A percentile compares a stretch with the other conserved stretches of the same genome.
These are phyloP conservation scores for Thelonectria blattea DNA, from an alignment of 2,329 filamentous ascomycete genomes.

Conservation along the genomic window DNA sequence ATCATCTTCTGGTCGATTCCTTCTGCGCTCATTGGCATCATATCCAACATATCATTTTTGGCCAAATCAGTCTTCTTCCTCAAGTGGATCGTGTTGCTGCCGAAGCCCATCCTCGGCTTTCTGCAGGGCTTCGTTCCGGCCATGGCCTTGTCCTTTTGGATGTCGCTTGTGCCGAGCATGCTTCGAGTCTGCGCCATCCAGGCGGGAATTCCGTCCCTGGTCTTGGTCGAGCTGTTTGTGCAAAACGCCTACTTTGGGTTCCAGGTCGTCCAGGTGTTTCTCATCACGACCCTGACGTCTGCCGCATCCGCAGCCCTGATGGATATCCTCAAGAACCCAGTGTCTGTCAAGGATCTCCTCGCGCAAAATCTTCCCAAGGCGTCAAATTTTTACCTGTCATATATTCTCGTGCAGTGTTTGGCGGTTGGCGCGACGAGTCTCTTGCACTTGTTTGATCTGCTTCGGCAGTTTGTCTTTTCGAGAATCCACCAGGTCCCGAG, in stretches of 20 bases:
- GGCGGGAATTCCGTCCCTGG: slow-evolving; percentile 79
- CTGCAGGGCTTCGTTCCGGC: slow-evolving; percentile 85
- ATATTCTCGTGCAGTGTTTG: slow-evolving; percentile 91
- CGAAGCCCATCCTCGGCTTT: slow-evolving; percentile 75
- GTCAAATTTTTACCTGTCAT: slow-evolving; percentile 92
- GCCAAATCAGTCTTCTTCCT: slow-evolving; percentile 69
- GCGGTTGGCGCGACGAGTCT: slow-evolving; percentile 77
- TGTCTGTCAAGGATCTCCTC: slow-evolving; percentile 66
- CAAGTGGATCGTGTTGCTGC: slow-evolving; percentile 74
- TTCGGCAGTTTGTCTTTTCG: slow-evolving; percentile 64
- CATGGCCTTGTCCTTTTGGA: slow-evolving; percentile 79
- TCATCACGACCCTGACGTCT: slow-evolving; percentile 83
- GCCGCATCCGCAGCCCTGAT: slow-evolving; percentile 74
- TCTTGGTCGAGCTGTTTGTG: slow-evolving; percentile 84
- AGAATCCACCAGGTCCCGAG: slow-evolving; percentile 79
- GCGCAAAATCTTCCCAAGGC: slow-evolving; percentile 78
- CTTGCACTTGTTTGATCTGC: slow-evolving; percentile 72
- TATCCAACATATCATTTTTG: slow-evolving; percentile 83
- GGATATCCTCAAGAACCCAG: slow-evolving; percentile 68
- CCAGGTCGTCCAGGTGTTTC: slow-evolving; percentile 89
- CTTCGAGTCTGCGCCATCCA: slow-evolving; percentile 80
- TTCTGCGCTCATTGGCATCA: slow-evolving; percentile 79
- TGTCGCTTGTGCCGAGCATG: slow-evolving; percentile 83
- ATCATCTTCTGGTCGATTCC: slow-evolving; percentile 87
- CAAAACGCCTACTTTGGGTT: slow-evolving; percentile 93